Evolutionary conservation across 1,284 basidiomycete species (phyloP).

Genomic region (Singerocomus rubriflavus): DNA sequence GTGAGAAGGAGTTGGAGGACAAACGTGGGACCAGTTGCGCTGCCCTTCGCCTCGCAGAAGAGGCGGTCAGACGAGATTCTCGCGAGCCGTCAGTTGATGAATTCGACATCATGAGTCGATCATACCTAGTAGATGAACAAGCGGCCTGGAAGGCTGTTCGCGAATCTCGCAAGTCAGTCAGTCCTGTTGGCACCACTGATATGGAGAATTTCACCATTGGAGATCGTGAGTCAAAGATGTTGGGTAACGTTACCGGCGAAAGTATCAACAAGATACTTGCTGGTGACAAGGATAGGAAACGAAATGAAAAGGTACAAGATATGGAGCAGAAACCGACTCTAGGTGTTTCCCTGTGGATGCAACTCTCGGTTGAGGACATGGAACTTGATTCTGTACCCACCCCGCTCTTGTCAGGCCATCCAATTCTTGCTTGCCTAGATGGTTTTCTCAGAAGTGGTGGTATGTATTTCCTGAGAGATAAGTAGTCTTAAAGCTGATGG

Average conservation of each 20-base stretch:
- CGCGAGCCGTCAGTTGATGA: constrained; percentile 37
- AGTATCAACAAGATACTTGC: constrained; percentile 42
- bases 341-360: constrained; percentile 43
- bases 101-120: constrained; percentile 24
- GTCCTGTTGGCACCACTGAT: constrained; percentile 14
- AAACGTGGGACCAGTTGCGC: constrained; percentile 42
- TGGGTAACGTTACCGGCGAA: constrained; percentile 28
- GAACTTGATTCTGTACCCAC: constrained; percentile 18
- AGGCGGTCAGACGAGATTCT: constrained; percentile 31
- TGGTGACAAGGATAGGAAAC: constrained; percentile 33
- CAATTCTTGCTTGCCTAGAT: constrained; percentile 36
- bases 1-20: constrained; percentile 48
- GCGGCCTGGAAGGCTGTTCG: constrained; percentile 38
- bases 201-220: constrained; percentile 34
- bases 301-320: constrained; percentile 17
- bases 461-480: constrained; percentile 26
- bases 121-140: constrained; percentile 37
- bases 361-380: constrained; percentile 25
- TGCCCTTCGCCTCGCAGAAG: constrained; percentile 46
- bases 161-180: constrained; percentile 26
- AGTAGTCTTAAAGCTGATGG: neutral
- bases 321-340: constrained; percentile 14
- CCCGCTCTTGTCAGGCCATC: constrained; percentile 21
- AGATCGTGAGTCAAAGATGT: constrained; percentile 32
- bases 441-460: constrained; percentile 35